Base-by-base conservation (phyloP, 352 stramenopile genomes). In the Peronospora farinosa region DNA sequence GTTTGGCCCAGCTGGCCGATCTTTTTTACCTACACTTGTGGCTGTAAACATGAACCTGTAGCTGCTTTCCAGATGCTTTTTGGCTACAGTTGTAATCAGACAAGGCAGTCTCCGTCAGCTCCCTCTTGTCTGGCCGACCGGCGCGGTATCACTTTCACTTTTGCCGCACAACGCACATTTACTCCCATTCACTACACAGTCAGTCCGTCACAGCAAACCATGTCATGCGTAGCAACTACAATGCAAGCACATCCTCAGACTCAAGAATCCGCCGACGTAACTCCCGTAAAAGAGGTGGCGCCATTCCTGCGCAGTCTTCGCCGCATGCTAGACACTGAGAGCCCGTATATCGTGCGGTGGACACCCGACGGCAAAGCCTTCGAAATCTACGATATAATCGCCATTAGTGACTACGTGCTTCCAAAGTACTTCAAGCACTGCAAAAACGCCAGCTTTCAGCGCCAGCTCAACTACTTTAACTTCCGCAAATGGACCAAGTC, bases 401-500 rank as follows among this genome's bases (percentile, higher is more conserved):
- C 57, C 38, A 81, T 96, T 47, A 88, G 88, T 57, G 52, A 63
- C 35, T 76, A 86, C 55, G 74, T 97, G 43, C 67, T 96, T 16
- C 86, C 88, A 25, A 83, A 86, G 51, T 96, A 95, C 64, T 96
- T 96, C 66, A 95, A 95, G 47, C 87, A 96, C 60, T 59, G 72
- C 51, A 93, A 86, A 47, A 95, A 96, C 69, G 84, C 87, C 15
- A 95, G 81, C 31, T 87, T 96, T 36, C 81, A 93, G 42, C 74
- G 88, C 7, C 86, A 96, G 58, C 72, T 96, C 47, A 95, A 93
- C 65, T 96, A 96, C 57, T 96, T 96, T 54, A 76, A 75, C 47
- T 96, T 96, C 64, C 68, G 77, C 59, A 88, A 89, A 55, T 86
- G 75, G 75, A 86, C 75, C 59, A 86, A 86, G 57, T 83, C 70